These are phyloP conservation scores for Sanghuangporus weigelae DNA, from an alignment of 1,284 basidiomycete genomes.

Conservation along the genomic window DNA sequence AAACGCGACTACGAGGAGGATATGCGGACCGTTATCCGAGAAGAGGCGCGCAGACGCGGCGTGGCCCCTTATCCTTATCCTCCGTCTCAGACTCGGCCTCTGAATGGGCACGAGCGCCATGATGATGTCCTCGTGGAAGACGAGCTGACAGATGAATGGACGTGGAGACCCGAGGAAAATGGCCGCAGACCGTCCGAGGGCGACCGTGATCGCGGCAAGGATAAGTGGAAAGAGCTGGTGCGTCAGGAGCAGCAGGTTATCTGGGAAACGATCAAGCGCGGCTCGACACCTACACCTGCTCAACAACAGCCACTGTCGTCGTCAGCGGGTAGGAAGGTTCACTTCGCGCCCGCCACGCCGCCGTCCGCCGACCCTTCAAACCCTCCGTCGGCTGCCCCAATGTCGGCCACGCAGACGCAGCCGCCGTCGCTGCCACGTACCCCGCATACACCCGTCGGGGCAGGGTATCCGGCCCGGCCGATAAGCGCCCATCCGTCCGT, in stretches of 20 bases:
- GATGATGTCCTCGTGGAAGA: slow-evolving; percentile 7
- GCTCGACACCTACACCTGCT: background rate
- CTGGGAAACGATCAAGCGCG: slow-evolving; percentile 11
- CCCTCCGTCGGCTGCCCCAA: background rate
- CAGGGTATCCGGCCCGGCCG: slow-evolving; percentile 1
- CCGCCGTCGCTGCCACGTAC: slow-evolving; percentile 11
- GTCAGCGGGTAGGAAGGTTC: slow-evolving; percentile 11
- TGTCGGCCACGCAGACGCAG: background rate
- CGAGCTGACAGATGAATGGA: slow-evolving; percentile 10
- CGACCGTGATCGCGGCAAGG: background rate
- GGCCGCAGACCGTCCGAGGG: background rate
- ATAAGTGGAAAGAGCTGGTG: slow-evolving; percentile 9
- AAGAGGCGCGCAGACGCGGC: background rate
- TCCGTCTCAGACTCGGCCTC: background rate
- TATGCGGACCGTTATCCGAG: slow-evolving; percentile 3
- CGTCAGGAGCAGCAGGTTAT: slow-evolving; percentile 15
- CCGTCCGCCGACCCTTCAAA: background rate
- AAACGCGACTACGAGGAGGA: slow-evolving; percentile 12
- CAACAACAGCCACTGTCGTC: background rate
- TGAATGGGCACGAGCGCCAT: background rate
- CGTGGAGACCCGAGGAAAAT: slow-evolving; percentile 11
- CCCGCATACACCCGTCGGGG: slow-evolving; percentile 1
- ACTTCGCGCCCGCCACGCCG: slow-evolving; percentile 1
- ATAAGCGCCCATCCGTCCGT: slow-evolving; percentile 1
- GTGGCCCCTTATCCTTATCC: background rate